Evolutionary conservation across 2,329 filamentous ascomycete species (phyloP).

Genomic region (Leptographium radiaticola): DNA sequence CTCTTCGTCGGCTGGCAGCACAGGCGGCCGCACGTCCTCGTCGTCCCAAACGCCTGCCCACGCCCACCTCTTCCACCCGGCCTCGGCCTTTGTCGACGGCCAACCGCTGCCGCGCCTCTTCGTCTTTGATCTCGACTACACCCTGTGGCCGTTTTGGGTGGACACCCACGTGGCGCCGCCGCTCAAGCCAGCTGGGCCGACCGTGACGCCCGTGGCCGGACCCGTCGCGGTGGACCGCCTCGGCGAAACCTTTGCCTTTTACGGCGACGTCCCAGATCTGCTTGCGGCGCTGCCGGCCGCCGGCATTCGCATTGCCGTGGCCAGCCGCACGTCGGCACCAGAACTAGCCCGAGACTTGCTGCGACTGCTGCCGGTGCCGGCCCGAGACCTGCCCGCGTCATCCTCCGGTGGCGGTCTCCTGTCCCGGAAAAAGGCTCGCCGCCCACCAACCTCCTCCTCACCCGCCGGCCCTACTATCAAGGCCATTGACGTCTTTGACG

Average conservation of each 20-base stretch:
- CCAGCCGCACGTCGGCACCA: conserved; percentile 69
- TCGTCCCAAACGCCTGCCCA: background rate
- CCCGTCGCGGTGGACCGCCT: conserved; percentile 7
- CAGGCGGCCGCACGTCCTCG: background rate
- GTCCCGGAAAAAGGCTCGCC: background rate
- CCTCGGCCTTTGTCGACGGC: conserved; percentile 33
- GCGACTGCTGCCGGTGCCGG: conserved; percentile 51
- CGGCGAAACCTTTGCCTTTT: conserved; percentile 59
- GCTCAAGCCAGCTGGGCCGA: conserved; percentile 32
- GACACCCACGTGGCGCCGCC: conserved; percentile 81
- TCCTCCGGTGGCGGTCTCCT: background rate
- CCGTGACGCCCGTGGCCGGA: background rate
- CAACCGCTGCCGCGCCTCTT: conserved; percentile 69
- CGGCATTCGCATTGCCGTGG: conserved; percentile 51
- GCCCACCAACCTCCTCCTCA: too few relatives aligned
- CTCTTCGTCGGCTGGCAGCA: background rate
- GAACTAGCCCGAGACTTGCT: conserved; percentile 72
- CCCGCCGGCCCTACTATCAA: background rate
- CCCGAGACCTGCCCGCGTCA: background rate
- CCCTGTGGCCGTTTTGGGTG: conserved; percentile 98
- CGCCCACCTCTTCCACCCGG: background rate
- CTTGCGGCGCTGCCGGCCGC: conserved; percentile 43
- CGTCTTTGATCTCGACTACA: conserved; percentile 95
- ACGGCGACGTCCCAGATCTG: conserved; percentile 53
- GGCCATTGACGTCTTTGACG: conserved; percentile 46